Percentiles rank a stretch among this genome's conserved stretches.
These are phyloP conservation scores for Oxytropis ochrocephala DNA, from an alignment of 306 rosid genomes.

Conservation along the genomic window DNA sequence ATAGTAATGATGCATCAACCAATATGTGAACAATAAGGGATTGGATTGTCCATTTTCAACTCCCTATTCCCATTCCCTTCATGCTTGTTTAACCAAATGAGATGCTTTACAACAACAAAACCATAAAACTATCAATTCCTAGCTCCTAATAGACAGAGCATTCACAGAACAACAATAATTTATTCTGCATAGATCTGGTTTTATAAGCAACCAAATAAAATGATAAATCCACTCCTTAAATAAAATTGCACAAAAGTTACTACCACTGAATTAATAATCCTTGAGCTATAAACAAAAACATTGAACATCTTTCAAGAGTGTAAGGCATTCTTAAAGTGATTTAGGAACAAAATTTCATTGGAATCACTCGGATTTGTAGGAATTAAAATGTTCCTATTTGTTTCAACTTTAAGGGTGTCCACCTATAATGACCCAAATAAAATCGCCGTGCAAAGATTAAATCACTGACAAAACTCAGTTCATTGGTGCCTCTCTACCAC, in stretches of 20 bases:
- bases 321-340: neutral
- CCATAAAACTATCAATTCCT: neutral
- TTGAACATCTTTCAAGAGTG: neutral
- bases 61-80: neutral
- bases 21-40: slow-evolving; percentile 14
- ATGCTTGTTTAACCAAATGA: neutral
- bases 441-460: slow-evolving; percentile 10
- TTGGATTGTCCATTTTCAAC: neutral
- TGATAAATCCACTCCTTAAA: neutral
- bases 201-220: slow-evolving; percentile 8
- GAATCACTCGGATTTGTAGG: neutral
- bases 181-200: slow-evolving; percentile 3
- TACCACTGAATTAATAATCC: neutral
- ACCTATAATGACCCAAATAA: neutral
- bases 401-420: neutral
- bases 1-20: neutral
- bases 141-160: slow-evolving; percentile 1
- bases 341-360: neutral
- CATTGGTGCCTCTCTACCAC: neutral
- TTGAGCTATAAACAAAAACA: neutral
- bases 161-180: slow-evolving; percentile 1
- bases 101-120: slow-evolving; percentile 7
- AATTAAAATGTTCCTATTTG: neutral
- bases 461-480: neutral
- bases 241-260: neutral